A percentile compares a stretch with the other conserved stretches of the same genome.
Evolutionary conservation across 1,284 basidiomycete species (phyloP).

Genomic region (Ganoderma sinense): DNA sequence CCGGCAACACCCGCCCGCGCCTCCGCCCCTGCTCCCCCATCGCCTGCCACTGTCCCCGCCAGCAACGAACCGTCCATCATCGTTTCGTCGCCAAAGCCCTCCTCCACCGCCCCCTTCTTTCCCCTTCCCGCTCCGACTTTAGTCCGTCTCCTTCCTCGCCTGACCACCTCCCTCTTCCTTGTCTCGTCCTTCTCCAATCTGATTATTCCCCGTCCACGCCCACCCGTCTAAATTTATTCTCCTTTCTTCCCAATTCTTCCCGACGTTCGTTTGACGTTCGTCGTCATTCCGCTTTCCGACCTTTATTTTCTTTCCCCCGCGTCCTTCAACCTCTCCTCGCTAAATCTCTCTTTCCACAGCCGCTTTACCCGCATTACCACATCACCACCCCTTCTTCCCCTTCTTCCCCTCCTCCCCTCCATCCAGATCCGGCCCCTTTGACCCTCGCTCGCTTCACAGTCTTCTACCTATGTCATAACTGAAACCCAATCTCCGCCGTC

Average conservation of each 20-base stretch:
- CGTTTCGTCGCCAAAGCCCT: neutral
- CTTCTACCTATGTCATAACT: neutral
- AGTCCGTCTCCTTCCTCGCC: conserved; percentile 5
- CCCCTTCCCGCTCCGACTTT: conserved; percentile 9
- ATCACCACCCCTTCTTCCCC: conserved; percentile 8
- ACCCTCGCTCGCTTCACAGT: neutral
- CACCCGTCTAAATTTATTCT: neutral
- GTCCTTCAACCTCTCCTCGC: neutral
- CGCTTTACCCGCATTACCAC: neutral
- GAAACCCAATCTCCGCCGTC: conserved; percentile 1
- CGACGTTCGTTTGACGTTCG: too few relatives aligned
- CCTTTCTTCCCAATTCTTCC: neutral
- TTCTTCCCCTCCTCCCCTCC: neutral
- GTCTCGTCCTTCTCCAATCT: neutral
- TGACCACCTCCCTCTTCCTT: neutral
- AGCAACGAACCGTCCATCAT: conserved; percentile 6
- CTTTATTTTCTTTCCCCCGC: neutral
- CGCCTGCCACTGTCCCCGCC: neutral
- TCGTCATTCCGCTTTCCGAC: neutral
- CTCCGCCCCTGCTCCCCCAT: neutral
- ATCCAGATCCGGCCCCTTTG: neutral
- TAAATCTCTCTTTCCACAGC: neutral
- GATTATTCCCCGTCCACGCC: neutral
- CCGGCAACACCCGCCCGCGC: neutral
- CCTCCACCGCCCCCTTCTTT: neutral